Percentiles rank a stretch among this genome's conserved stretches.
Conservation (phyloP, 192 early-diverging fungal genomes). For the Backusella circina region DNA sequence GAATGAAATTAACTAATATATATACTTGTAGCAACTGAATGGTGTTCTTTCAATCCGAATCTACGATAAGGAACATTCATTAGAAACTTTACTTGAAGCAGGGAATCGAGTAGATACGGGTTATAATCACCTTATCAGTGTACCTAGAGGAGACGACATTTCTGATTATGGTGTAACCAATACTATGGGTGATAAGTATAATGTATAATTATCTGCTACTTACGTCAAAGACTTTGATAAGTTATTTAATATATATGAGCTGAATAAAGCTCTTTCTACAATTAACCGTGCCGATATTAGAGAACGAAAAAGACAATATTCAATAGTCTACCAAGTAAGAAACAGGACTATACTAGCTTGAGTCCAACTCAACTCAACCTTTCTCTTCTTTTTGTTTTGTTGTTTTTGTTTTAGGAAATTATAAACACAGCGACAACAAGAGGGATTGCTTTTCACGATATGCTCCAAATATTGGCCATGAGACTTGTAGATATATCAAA, state of each 20-base stretch:
- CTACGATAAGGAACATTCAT: conserved; percentile 5
- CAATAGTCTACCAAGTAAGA: conserved; percentile 19
- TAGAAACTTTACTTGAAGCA: conserved; percentile 6
- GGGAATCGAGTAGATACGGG: conserved; percentile 12
- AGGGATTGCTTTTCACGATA: conserved; percentile 14
- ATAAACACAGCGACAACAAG: neutral
- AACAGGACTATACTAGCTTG: neutral
- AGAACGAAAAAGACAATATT: conserved; percentile 9
- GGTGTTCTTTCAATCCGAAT: conserved; percentile 19
- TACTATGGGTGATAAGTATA: neutral
- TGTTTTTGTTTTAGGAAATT: neutral
- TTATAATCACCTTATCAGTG: conserved; percentile 4
- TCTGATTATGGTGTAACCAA: neutral
- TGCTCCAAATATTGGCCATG: conserved; percentile 13
- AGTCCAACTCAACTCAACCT: neutral
- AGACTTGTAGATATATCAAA: conserved; percentile 20
- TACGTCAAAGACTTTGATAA: conserved; percentile 18
- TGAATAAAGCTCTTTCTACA: conserved; percentile 15
- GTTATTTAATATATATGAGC: conserved; percentile 3
- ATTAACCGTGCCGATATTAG: conserved; percentile 5
- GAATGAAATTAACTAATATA: neutral
- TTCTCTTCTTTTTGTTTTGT: no score
- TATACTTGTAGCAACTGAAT: conserved; percentile 9
- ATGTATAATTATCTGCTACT: neutral
- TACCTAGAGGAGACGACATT: neutral